Base-by-base conservation (phyloP, 2,329 filamentous ascomycete species). In the Ramichloridium luteum region DNA sequence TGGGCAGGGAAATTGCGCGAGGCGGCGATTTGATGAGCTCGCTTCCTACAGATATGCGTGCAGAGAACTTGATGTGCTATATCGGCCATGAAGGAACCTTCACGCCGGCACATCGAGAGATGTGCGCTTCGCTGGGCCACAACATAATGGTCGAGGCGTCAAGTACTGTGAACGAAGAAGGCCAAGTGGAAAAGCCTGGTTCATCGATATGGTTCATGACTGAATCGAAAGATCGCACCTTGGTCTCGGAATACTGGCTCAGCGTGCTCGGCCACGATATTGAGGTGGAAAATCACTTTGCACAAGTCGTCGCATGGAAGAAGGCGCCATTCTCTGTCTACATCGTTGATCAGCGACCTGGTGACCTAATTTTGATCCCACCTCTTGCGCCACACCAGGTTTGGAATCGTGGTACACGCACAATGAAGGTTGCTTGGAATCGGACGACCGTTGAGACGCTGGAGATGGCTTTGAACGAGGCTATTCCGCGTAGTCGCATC, bases 181-280 rank as follows among this genome's bases (percentile, higher is more conserved):
- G 80, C 4, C 82, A 90, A 50, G 58, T 59, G 0, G 73, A 73
- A 27, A 81, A 76, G 41, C 72, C 80, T 2, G 90, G 90, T 2
- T 93, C 82, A 33, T 94, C 90, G 0, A 73, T 98, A 22, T 98
- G 90, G 90, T 93, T 96, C 53, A 96, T 98, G 90, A 96, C 90
- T 0, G 85, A 94, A 54, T 85, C 77, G 20, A 92, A 90, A 48
- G 90, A 98, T 49, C 77, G 90, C 2, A 78, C 86, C 39, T 68
- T 88, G 3, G 85, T 96, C 2, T 78, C 85, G 0, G 88, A 96
- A 50, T 96, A 93, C 55, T 98, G 92, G 64, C 63, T 92, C 29
- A 93, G 85, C 1, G 81, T 84, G 56, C 68, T 98, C 4, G 90
- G 90, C 1, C 90, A 98, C 51, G 88, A 98, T 47, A 86, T 96